phyloP scores from a whole-genome alignment of 1,284 basidiomycete genomes.

The Prillingera fragicola region DNA sequence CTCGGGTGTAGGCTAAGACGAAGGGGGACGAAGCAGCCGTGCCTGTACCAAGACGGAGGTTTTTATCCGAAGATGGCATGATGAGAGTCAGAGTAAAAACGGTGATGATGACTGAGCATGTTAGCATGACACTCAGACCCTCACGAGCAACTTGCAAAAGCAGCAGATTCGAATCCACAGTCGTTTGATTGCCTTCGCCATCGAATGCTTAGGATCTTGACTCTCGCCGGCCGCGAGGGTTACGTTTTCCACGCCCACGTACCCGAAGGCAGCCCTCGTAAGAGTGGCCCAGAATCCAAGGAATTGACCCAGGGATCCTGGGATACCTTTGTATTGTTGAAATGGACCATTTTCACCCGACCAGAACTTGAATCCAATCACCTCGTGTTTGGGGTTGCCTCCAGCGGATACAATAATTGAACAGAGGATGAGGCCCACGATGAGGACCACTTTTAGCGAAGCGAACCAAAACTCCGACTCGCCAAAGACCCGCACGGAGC shows the following conservation, averaged over 20 bases:
- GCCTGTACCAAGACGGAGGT: constrained; percentile 55
- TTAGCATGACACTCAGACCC: no score
- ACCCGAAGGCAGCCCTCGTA: constrained; percentile 46
- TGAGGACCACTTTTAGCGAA: constrained; percentile 73
- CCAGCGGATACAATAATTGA: constrained; percentile 59
- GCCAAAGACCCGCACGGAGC: constrained; percentile 56
- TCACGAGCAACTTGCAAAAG: no score
- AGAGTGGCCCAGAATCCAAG: constrained; percentile 54
- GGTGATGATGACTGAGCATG: constrained; percentile 59
- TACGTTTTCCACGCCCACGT: constrained; percentile 32
- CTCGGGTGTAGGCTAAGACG: constrained; percentile 62
- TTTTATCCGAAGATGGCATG: constrained; percentile 61
- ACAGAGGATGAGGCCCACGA: constrained; percentile 54
- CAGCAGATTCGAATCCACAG: constrained; percentile 68
- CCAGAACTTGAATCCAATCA: constrained; percentile 51
- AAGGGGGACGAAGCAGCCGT: constrained; percentile 72
- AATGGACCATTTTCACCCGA: constrained; percentile 50
- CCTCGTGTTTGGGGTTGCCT: constrained; percentile 45
- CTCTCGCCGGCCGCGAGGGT: constrained; percentile 43
- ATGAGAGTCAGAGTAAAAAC: constrained; percentile 65
- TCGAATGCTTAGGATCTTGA: constrained; percentile 63
- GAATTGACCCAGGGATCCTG: constrained; percentile 49
- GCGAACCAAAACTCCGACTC: constrained; percentile 50
- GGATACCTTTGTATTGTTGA: constrained; percentile 40
- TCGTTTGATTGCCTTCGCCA: constrained; percentile 66